phyloP scores from a whole-genome alignment of 2,329 filamentous ascomycete genomes.

The Juglanconis oblonga region DNA sequence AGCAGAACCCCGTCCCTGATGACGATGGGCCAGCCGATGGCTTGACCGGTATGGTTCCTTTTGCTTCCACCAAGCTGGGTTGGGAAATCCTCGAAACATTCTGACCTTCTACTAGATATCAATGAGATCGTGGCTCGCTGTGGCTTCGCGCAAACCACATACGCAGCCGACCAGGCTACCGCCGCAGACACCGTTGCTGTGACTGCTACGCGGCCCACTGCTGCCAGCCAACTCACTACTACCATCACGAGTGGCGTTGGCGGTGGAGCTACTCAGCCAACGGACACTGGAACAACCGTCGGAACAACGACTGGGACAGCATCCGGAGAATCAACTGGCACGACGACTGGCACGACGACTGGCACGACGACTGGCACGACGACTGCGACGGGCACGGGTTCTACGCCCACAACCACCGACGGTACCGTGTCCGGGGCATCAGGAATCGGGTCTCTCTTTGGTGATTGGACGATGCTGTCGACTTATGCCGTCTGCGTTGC shows the following conservation, averaged over 20 bases:
- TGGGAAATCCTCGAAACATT: background rate
- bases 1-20: conserved; percentile 25
- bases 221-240: conserved; percentile 32
- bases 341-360: background rate
- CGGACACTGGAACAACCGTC: background rate
- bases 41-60: conserved; percentile 5
- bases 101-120: conserved; percentile 27
- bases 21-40: conserved; percentile 12
- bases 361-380: background rate
- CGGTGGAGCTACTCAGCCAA: background rate
- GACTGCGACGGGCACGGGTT: background rate
- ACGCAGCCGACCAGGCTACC: conserved; percentile 22
- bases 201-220: conserved; percentile 30
- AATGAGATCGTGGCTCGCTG: conserved; percentile 33
- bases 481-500: background rate
- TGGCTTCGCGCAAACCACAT: conserved; percentile 31
- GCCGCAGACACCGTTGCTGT: conserved; percentile 29
- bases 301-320: background rate
- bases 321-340: background rate
- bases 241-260: conserved; percentile 27
- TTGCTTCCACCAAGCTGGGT: background rate
- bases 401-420: background rate
- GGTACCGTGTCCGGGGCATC: background rate
- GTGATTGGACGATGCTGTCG: background rate
- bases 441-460: background rate